Conservation (phyloP, 176 grass and related monocot species). For the Carex littledalei region DNA sequence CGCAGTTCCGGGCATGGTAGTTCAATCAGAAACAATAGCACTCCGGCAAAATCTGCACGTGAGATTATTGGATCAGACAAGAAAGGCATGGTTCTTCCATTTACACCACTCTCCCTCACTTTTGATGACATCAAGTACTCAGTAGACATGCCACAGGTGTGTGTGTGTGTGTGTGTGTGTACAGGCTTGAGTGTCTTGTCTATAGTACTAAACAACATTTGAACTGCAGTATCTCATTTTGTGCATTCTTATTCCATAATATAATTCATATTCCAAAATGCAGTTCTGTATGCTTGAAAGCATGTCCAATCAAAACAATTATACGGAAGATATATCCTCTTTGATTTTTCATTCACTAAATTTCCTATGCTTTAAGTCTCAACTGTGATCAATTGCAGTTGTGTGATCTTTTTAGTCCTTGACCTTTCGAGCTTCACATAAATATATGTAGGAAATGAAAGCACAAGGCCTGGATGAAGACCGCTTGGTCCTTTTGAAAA, state of each 20-base stretch:
- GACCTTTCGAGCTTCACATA: not conserved
- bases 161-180: not conserved
- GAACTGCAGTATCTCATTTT: not conserved
- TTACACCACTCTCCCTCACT: constrained; percentile 64
- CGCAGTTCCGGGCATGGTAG: not conserved
- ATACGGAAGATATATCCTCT: too few species aligned
- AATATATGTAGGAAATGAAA: constrained; percentile 87
- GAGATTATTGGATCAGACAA: constrained; percentile 17
- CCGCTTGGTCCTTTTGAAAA: constrained; percentile 63
- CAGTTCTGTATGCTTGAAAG: not conserved
- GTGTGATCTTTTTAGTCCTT: not conserved
- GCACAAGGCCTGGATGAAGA: constrained; percentile 54
- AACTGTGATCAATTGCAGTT: not conserved
- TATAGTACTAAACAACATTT: not conserved
- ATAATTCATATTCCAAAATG: not conserved
- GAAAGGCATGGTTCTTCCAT: constrained; percentile 92
- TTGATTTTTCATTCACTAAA: not conserved
- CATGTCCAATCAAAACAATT: not conserved
- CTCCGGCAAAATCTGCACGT: not conserved
- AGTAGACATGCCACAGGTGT: constrained; percentile 94
- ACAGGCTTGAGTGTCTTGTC: not conserved
- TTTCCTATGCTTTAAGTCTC: not conserved
- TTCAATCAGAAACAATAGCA: constrained; percentile 10
- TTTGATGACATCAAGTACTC: constrained; percentile 79
- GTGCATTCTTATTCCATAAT: not conserved